Base-by-base conservation (phyloP, 257 asterid genomes). In the Craterostigma plantagineum region DNA sequence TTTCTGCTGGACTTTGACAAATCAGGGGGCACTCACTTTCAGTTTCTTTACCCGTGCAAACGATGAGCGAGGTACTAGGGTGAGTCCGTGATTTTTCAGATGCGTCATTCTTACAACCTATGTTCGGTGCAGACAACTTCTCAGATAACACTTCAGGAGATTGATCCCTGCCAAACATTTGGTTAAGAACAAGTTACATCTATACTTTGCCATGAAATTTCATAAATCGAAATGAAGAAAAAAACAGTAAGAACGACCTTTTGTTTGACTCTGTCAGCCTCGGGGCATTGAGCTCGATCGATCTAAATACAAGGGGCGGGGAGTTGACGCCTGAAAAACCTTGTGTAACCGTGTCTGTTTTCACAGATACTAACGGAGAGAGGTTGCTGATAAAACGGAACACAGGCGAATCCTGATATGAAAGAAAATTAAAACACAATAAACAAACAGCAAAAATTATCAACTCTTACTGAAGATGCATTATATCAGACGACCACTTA, bases 341-440 rank as follows among this genome's bases (percentile, higher is more conserved):
- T 57, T 64, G 68, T 11, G 54, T 51, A 43, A 27, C 54, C 30
- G 56, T 18, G 35, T 57, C 58, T 12, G 58, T 45, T 34, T 63
- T 65, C 50, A 62, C 62, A 7, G 66, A 57, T 48, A 55, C 64
- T 53, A 66, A 61, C 10, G 80, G 76, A 57, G 91, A 77, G 48
- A 66, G 73, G 45, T 60, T 62, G 68, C 72, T 58, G 23, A 64
- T 56, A 58, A 58, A 70, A 56, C 66, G 60, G 51, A 58, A 76
- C 55, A 77, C 42, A 9, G 76, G 69, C 9, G 73, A 77, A 3
- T 58, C 82, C 91, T 73, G 71, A 36, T 38, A 65, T 35, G n/a
- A n/a, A n/a, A n/a, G n/a, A n/a, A n/a, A n/a, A n/a, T n/a, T n/a
- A n/a, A n/a, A 57, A 60, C 52, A 35, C 52, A 51, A 43, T 16